Evolutionary conservation across 2,329 filamentous ascomycete species (phyloP).

Genomic region (Botrytis tulipae): DNA sequence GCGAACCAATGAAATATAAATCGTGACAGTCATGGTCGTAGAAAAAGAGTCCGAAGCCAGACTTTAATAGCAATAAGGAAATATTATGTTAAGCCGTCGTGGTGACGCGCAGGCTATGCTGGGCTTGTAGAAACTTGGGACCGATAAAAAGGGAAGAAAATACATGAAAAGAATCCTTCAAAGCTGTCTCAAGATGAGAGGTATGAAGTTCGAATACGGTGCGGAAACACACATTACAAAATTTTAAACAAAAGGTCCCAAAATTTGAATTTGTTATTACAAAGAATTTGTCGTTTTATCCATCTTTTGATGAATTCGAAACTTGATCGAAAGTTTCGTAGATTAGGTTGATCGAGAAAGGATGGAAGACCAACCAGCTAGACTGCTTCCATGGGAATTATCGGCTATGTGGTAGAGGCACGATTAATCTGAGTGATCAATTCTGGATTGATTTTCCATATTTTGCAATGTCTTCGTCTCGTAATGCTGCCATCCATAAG

Average conservation of each 20-base stretch:
- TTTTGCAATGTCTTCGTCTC: conserved; percentile 69
- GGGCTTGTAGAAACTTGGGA: neutral
- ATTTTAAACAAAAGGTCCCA: conserved; percentile 22
- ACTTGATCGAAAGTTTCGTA: conserved; percentile 6
- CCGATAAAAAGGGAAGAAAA: conserved; percentile 10
- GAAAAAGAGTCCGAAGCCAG: conserved; percentile 9
- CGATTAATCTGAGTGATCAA: conserved; percentile 25
- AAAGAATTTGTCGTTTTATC: conserved; percentile 15
- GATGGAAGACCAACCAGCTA: no score
- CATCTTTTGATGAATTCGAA: conserved; percentile 15
- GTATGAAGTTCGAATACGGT: conserved; percentile 20
- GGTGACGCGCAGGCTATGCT: conserved; percentile 11
- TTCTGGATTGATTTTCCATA: conserved; percentile 37
- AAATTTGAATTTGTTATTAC: conserved; percentile 21
- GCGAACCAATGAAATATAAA: conserved; percentile 2
- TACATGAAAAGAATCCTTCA: conserved; percentile 21
- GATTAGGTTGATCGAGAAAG: neutral
- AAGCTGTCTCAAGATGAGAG: conserved; percentile 19
- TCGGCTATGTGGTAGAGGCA: neutral
- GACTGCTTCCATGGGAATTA: neutral
- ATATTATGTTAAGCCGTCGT: conserved; percentile 12
- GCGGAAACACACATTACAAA: conserved; percentile 20
- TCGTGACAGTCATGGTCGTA: conserved; percentile 21
- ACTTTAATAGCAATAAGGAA: neutral
- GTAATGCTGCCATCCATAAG: conserved; percentile 79